These are phyloP conservation scores for Plasmodiophora brassicae DNA, from an alignment of 208 protist species.

Conservation along the genomic window DNA sequence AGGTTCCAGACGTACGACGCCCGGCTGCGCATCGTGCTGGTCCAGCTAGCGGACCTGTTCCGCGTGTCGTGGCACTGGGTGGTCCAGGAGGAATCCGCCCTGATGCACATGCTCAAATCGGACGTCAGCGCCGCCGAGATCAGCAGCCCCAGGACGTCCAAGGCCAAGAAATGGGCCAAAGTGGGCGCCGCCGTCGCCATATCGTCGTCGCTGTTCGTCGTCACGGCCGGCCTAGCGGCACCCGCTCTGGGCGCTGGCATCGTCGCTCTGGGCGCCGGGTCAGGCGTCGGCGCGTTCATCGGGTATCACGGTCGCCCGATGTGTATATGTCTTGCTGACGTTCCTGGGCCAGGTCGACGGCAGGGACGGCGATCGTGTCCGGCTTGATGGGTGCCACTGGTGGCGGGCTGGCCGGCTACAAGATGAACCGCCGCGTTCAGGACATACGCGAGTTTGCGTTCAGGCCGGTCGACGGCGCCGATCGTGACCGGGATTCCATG, in stretches of 20 bases:
- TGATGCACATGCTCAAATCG: background rate
- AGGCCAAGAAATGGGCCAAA: background rate
- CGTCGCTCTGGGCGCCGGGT: background rate
- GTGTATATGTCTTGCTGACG: too few species aligned
- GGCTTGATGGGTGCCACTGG: background rate
- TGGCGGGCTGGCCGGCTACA: constrained; percentile 21
- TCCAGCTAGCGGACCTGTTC: background rate
- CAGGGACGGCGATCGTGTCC: background rate
- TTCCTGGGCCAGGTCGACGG: too few species aligned
- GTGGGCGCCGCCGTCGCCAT: background rate
- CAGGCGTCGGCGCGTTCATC: background rate
- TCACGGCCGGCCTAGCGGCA: background rate
- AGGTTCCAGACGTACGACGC: constrained; percentile 9
- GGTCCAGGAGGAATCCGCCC: background rate
- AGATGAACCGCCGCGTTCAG: background rate
- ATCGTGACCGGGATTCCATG: background rate
- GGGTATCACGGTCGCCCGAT: too few species aligned
- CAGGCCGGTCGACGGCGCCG: background rate
- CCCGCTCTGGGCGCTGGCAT: background rate
- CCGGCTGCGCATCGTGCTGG: background rate
- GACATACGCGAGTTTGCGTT: background rate
- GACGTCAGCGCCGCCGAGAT: background rate
- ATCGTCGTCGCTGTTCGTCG: background rate
- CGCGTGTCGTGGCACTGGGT: background rate
- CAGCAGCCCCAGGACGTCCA: background rate